phyloP scores from a whole-genome alignment of 306 rosid genomes.

The Adenanthera pavonina region DNA sequence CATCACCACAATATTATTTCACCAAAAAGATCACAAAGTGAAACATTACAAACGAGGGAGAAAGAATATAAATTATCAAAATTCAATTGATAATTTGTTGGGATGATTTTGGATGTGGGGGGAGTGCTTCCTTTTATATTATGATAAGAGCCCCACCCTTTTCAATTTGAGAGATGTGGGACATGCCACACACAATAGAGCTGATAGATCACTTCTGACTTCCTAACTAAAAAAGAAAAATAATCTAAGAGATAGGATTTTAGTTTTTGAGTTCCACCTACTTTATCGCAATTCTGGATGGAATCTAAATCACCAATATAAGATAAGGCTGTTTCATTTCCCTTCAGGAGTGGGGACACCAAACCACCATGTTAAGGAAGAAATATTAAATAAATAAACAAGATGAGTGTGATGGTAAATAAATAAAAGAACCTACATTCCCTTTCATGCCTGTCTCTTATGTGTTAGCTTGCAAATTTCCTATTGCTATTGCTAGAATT shows the following conservation, averaged over 20 bases:
- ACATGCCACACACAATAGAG: neutral
- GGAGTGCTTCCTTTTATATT: no score
- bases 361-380: conserved; percentile 23
- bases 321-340: conserved; percentile 21
- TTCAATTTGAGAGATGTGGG: no score
- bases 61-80: no score
- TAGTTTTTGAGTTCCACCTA: neutral
- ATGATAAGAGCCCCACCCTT: no score
- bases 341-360: conserved; percentile 17
- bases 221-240: neutral
- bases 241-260: neutral
- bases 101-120: no score
- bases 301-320: conserved; percentile 8
- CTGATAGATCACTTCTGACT: conserved; percentile 25
- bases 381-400: conserved; percentile 14
- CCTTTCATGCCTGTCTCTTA: neutral
- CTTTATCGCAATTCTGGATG: conserved; percentile 2
- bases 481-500: neutral
- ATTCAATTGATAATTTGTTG: no score
- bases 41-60: no score
- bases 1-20: no score
- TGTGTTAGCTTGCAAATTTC: neutral
- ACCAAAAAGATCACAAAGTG: no score
- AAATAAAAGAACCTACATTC: neutral
- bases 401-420: neutral